A percentile compares a stretch with the other conserved stretches of the same genome.
phyloP scores from a whole-genome alignment of 306 rosid species.

The Neltuma alba region DNA sequence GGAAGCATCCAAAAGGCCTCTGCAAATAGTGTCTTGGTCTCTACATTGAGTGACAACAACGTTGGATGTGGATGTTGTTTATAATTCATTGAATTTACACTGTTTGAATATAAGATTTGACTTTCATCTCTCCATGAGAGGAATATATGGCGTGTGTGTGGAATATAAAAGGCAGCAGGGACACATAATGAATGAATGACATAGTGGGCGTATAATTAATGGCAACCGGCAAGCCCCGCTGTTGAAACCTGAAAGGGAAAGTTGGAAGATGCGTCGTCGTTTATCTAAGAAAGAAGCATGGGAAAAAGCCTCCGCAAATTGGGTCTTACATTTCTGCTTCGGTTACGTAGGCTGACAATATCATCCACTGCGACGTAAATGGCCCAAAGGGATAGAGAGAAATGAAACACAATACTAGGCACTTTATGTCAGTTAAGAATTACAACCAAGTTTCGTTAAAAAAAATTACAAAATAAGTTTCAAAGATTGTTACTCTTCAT shows the following conservation, averaged over 20 bases:
- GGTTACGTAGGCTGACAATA: not conserved
- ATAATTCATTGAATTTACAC: not conserved
- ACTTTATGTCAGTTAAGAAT: too few species aligned
- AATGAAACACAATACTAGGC: too few species aligned
- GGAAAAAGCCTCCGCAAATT: not conserved
- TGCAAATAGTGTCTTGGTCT: not conserved
- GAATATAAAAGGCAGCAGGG: too few species aligned
- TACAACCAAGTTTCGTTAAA: too few species aligned
- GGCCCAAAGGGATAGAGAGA: too few species aligned
- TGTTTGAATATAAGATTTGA: not conserved
- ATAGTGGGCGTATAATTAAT: too few species aligned
- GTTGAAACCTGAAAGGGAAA: not conserved
- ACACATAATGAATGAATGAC: too few species aligned
- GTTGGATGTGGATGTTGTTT: not conserved
- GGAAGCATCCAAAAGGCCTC: not conserved
- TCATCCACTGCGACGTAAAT: too few species aligned
- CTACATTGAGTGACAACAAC: not conserved
- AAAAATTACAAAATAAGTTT: too few species aligned
- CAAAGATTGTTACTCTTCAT: too few species aligned
- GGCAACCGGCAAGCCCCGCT: not conserved
- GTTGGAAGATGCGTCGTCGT: not conserved
- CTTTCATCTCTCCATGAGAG: not conserved
- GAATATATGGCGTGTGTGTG: too few species aligned
- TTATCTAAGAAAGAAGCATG: not conserved
- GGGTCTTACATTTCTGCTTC: not conserved